Base-by-base conservation (phyloP, 1,284 basidiomycete genomes). In the Rhodotorula sp. region DNA sequence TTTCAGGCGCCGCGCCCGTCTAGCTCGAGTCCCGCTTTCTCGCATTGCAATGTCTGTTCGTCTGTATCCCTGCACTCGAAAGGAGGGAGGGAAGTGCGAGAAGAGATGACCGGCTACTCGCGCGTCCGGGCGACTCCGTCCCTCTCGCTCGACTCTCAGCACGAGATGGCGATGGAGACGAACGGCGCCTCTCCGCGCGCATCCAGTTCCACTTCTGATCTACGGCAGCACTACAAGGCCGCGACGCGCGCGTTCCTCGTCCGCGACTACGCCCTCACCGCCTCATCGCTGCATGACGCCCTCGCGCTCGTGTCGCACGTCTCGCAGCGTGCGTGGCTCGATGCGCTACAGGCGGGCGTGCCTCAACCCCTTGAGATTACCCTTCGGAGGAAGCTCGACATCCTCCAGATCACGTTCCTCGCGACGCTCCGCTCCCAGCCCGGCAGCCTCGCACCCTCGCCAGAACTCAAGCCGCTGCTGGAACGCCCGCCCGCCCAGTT, bases 381-480 rank as follows among this genome's bases (percentile, higher is more conserved):
- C 21, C 55, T 71, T 37, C 48, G 44, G n/a, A 58, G 75, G 5
- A 51, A 58, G n/a, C 64, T 75, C 57, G 69, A 64, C 29, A 64
- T 73, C 64, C 67, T 76, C 37, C 37, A 61, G 15, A 61, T 72
- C 39, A 76, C 75, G 36, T 69, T 74, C 59, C 66, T 76, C 60
- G 75, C 75, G 29, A 76, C 75, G 17, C 59, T 72, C 44, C 68
- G 59, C 57, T 53, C 66, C 19, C 59, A 54, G 13, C 64, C 63
- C 22, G 54, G 66, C 22, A 37, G 58, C 15, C 36, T 61, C n/a
- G n/a, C 56, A 12, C 32, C 36, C 1, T 19, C 44, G 9, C 22
- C n/a, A 6, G 3, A 46, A 21, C 32, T 70, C 58, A 32, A 53
- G 15, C 53, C 41, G 21, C 62, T 72, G 12, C 66, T 71, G 64